Percentiles rank a stretch among this genome's conserved stretches.
Conservation (phyloP, 139 green algal species). For the Chlorella sp. region DNA sequence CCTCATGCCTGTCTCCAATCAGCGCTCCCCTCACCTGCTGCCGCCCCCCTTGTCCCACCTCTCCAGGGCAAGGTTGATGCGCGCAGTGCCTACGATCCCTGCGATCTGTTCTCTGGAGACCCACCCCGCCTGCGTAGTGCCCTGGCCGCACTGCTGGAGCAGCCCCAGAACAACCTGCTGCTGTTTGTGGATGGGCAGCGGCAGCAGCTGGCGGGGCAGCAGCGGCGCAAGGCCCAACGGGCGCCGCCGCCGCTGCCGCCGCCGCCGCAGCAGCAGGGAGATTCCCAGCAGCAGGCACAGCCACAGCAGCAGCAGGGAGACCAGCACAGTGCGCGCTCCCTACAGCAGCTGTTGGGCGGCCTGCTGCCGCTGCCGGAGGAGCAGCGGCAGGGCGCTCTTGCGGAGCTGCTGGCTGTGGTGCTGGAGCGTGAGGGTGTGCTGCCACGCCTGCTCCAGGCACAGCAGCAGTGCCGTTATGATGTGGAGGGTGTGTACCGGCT, state of each 20-base stretch:
- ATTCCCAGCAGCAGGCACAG: neutral
- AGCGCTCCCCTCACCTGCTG: neutral
- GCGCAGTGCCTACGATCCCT: slow-evolving; percentile 74
- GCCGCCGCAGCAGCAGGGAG: neutral
- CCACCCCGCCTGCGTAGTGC: slow-evolving; percentile 44
- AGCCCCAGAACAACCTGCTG: slow-evolving; percentile 83
- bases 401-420: slow-evolving; percentile 13
- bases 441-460: slow-evolving; percentile 53
- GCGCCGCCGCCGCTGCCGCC: neutral
- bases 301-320: neutral
- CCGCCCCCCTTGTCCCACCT: neutral
- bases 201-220: neutral
- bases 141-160: slow-evolving; percentile 49
- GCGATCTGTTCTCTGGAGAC: slow-evolving; percentile 82
- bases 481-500: slow-evolving; percentile 61
- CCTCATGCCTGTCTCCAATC: neutral
- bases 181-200: slow-evolving; percentile 73
- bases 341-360: neutral
- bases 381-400: neutral
- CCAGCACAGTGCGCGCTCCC: neutral
- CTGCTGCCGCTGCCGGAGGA: slow-evolving; percentile 42
- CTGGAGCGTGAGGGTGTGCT: slow-evolving; percentile 49
- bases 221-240: too few relatives aligned
- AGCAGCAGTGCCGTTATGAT: slow-evolving; percentile 68
- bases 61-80: slow-evolving; percentile 45